Evolutionary conservation across 192 early-diverging fungal genomes (phyloP), one percentile per base, ranked within the genome.

Genomic region (Linnemannia schmuckeri): DNA sequence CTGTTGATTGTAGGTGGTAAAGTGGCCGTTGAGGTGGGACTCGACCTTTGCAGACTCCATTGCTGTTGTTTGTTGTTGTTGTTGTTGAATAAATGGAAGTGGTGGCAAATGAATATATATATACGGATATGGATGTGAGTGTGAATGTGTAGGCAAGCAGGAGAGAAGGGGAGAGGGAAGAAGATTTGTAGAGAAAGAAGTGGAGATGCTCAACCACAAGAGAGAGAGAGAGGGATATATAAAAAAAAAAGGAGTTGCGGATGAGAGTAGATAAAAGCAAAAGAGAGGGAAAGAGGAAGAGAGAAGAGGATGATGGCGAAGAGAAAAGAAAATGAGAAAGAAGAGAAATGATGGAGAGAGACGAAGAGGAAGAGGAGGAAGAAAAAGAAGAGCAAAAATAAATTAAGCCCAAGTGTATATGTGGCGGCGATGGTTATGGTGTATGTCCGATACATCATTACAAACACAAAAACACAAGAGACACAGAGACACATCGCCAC

Each of bases 21-120:
- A 57, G 55, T 57, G 55, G 55, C 27, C 55, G 55, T 57, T 57
- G 55, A 57, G 55, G 55, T 24, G 55, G n/a, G 55, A 57, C 55
- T 57, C 55, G 55, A 57, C 24, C 55, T 57, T 57, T 57, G 55
- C 55, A 57, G 55, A 57, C 55, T 57, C 55, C 55, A 57, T 57
- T 57, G 55, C 24, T 57, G 55, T 8, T 68, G n/a, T 27, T 8
- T 68, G n/a, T 27, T 33, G n/a, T 68, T 68, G 27, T 69, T 69
- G 35, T 12, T 66, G 61, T 33, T 24, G 61, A 33, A 66, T 70
- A 15, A 40, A 40, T 22, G 15, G 13, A 40, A 17, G 55, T 27
- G 55, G 17, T 18, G 52, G 52, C 52, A 24, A 55, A 55, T 5
- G 52, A 7, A 10, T 24, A 37, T 37, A 57, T 12, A 8, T 30